A percentile compares a stretch with the other conserved stretches of the same genome.
Conservation (phyloP, 2,329 filamentous ascomycete genomes). For the Anthostomella pinea region DNA sequence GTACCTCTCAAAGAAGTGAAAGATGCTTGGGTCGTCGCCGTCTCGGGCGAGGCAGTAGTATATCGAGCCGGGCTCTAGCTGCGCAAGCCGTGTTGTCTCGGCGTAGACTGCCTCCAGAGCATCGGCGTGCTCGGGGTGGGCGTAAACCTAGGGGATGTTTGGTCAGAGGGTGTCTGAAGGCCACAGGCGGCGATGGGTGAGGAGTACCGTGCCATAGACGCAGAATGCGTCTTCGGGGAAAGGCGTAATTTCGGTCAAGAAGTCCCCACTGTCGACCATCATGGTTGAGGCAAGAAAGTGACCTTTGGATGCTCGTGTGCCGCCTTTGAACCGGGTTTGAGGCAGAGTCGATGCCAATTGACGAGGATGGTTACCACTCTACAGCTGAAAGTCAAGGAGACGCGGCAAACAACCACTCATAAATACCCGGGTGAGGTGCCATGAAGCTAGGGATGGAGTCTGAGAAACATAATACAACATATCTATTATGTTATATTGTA, state of each 20-base stretch:
- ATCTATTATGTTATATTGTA: too few species aligned
- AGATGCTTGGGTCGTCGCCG: slow-evolving; percentile 26
- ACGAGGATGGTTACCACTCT: too few species aligned
- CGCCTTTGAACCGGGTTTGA: too few species aligned
- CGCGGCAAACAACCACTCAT: too few species aligned
- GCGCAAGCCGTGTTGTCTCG: slow-evolving; percentile 26
- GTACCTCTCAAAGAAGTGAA: slow-evolving; percentile 35
- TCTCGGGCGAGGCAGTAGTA: slow-evolving; percentile 31
- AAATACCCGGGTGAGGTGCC: too few species aligned
- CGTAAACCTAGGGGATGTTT: slow-evolving; percentile 24
- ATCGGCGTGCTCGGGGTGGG: slow-evolving; percentile 30
- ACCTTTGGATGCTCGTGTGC: neutral
- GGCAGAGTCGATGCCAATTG: too few species aligned
- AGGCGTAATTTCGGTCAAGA: slow-evolving; percentile 9
- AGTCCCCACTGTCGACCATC: neutral
- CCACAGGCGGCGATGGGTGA: neutral
- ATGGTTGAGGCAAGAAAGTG: too few species aligned
- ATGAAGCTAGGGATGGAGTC: too few species aligned
- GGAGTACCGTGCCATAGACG: slow-evolving; percentile 23
- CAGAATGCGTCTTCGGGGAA: slow-evolving; percentile 25
- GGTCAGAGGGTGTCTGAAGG: neutral
- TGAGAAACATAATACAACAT: too few species aligned
- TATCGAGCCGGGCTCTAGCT: slow-evolving; percentile 27
- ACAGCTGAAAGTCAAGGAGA: too few species aligned
- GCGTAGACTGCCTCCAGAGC: slow-evolving; percentile 31